Percentiles rank a stretch among this genome's conserved stretches.
Evolutionary conservation across 2,329 filamentous ascomycete species (phyloP).

Genomic region (Fusarium floridanum): DNA sequence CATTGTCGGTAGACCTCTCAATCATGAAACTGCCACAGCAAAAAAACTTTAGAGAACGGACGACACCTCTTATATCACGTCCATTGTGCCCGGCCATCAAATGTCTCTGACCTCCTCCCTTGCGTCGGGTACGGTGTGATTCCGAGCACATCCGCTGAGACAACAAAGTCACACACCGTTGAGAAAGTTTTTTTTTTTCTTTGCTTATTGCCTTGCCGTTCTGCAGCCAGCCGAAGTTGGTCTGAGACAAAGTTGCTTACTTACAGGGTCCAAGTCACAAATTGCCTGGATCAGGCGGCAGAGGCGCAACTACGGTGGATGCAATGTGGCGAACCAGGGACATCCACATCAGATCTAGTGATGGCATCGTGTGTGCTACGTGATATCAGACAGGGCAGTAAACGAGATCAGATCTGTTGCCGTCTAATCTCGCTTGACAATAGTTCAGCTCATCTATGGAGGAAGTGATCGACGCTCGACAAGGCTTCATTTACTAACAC

Average conservation of each 20-base stretch:
- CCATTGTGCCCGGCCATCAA: neutral
- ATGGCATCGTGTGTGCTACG: neutral
- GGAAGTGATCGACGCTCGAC: neutral
- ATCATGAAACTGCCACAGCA: neutral
- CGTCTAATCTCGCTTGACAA: neutral
- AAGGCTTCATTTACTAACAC: neutral
- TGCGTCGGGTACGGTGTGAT: neutral
- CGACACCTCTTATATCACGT: neutral
- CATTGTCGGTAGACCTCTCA: neutral
- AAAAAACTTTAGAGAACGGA: neutral
- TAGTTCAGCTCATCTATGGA: neutral
- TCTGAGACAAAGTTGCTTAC: neutral
- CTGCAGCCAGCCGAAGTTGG: slow-evolving; percentile 3
- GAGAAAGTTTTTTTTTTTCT: neutral
- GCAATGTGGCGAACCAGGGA: neutral
- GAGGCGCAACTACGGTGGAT: neutral
- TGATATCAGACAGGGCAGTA: neutral
- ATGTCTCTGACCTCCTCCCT: neutral
- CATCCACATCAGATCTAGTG: neutral
- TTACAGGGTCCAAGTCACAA: slow-evolving; percentile 7
- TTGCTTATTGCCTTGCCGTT: neutral
- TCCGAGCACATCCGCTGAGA: neutral
- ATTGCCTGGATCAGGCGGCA: neutral
- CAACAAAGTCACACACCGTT: neutral
- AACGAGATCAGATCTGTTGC: neutral